Evolutionary conservation across 106 monocot species (phyloP).

Genomic region (Dactylorhiza incarnata): DNA sequence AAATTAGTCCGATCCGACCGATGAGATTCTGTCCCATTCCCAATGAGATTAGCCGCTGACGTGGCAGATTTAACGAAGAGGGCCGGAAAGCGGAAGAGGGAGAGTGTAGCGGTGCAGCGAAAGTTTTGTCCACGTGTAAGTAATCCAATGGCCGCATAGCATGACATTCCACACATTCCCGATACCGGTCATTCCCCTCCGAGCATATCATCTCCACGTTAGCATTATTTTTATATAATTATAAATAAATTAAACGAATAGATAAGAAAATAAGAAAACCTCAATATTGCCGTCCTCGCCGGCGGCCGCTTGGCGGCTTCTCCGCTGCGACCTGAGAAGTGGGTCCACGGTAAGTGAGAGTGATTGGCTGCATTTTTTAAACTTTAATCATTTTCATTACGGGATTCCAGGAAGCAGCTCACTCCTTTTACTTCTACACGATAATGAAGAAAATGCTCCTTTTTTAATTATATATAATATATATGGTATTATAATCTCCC

Average conservation of each 20-base stretch:
- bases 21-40: neutral
- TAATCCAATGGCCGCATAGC: neutral
- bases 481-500: neutral
- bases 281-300: neutral
- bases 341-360: neutral
- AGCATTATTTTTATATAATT: neutral
- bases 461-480: neutral
- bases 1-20: neutral
- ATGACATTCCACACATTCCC: neutral
- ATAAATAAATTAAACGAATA: neutral
- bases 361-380: neutral
- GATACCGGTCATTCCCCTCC: neutral
- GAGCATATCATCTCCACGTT: neutral
- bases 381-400: neutral
- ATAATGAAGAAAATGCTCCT: neutral
- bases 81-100: neutral
- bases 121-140: neutral
- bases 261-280: neutral
- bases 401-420: neutral
- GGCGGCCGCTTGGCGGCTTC: neutral
- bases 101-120: neutral
- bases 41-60: neutral
- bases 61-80: neutral
- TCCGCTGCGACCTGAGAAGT: neutral
- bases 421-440: neutral